Conservation (phyloP, 1,284 basidiomycete genomes). For the Fistulinella staudtii region DNA sequence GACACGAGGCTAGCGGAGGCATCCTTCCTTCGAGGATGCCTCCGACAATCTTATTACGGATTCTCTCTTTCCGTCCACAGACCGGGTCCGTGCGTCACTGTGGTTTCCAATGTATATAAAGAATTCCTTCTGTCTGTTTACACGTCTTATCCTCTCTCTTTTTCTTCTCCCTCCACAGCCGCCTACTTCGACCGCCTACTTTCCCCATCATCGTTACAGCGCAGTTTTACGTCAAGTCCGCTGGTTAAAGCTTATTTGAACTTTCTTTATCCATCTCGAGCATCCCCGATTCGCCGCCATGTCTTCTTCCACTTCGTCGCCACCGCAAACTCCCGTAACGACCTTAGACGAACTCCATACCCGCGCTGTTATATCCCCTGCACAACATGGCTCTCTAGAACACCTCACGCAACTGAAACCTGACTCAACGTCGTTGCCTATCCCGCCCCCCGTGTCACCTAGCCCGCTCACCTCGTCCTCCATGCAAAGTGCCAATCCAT, state of each 20-base stretch:
- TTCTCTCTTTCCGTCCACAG: conserved; percentile 16
- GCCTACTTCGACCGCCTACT: conserved; percentile 16
- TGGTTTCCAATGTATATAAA: conserved; percentile 24
- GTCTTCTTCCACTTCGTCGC: conserved; percentile 21
- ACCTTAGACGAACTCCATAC: conserved; percentile 15
- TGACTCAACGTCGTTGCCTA: conserved; percentile 12
- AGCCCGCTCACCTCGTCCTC: conserved; percentile 8
- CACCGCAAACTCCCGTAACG: conserved; percentile 21
- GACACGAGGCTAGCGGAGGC: conserved; percentile 21
- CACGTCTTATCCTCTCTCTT: conserved; percentile 9
- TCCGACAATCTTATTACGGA: conserved; percentile 17
- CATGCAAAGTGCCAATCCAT: conserved; percentile 7
- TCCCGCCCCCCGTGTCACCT: conserved; percentile 22
- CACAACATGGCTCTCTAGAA: conserved; percentile 3
- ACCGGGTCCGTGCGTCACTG: conserved; percentile 30
- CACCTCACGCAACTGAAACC: conserved; percentile 4
- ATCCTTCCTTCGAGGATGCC: conserved; percentile 22
- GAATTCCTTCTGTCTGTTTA: conserved; percentile 7
- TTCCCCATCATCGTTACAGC: conserved; percentile 11
- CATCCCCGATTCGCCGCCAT: conserved; percentile 26
- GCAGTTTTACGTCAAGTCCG: conserved; percentile 25
- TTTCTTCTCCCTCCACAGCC: conserved; percentile 13
- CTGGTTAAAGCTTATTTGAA: conserved; percentile 9
- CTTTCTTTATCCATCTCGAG: conserved; percentile 12
- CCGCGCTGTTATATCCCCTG: conserved; percentile 7